A percentile compares a stretch with the other conserved stretches of the same genome.
These are phyloP conservation scores for Pyrus hybrid DNA, from an alignment of 331 rosid genomes.

Conservation along the genomic window DNA sequence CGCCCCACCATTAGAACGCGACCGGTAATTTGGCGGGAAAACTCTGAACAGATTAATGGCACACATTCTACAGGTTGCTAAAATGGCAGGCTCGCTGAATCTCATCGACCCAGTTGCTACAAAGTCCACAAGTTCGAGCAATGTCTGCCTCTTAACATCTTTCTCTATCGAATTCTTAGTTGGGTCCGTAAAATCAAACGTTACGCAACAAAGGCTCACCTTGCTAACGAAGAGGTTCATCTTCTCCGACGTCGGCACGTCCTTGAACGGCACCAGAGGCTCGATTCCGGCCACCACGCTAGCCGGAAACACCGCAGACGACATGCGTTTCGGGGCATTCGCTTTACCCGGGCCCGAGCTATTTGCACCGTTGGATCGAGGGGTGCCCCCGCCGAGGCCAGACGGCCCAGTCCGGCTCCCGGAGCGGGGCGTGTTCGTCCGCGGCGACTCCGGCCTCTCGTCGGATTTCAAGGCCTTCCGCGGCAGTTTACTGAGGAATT, in stretches of 20 bases:
- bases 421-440: conserved; percentile 37
- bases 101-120: conserved; percentile 49
- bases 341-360: conserved; percentile 18
- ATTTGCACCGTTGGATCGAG: conserved; percentile 26
- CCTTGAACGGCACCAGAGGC: conserved; percentile 85
- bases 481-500: conserved; percentile 74
- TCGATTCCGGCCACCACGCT: conserved; percentile 79
- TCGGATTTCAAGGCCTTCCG: conserved; percentile 58
- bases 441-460: conserved; percentile 47
- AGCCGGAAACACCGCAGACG: conserved; percentile 88
- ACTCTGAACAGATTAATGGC: conserved; percentile 78
- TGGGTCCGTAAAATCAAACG: conserved; percentile 77
- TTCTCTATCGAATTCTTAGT: conserved; percentile 63
- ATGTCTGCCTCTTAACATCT: conserved; percentile 76
- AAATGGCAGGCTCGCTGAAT: conserved; percentile 70
- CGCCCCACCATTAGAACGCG: conserved; percentile 28
- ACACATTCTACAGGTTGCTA: conserved; percentile 84
- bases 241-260: conserved; percentile 61
- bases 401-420: conserved; percentile 29
- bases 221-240: conserved; percentile 88
- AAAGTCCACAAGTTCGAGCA: conserved; percentile 80
- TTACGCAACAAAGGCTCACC: conserved; percentile 83
- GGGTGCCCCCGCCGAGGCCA: conserved; percentile 22
- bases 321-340: conserved; percentile 42
- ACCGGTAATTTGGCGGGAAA: conserved; percentile 67